These are phyloP conservation scores for Aspergillus sp. DNA, from an alignment of 2,329 filamentous ascomycete genomes.

Conservation along the genomic window DNA sequence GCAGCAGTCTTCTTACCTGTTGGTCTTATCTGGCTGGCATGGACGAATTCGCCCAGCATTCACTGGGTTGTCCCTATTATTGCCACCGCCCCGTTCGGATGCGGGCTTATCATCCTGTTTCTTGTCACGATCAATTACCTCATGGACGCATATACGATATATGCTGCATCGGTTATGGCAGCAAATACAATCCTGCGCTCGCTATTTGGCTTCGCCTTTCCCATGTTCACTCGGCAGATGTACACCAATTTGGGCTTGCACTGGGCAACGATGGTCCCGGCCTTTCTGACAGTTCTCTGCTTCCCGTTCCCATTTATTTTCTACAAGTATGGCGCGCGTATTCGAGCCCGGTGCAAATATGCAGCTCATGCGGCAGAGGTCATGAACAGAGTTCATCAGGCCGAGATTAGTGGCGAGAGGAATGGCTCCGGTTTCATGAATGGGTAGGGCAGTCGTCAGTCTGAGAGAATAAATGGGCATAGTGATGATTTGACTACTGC, in stretches of 20 bases:
- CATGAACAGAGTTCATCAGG: too few species aligned
- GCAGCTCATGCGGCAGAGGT: constrained; percentile 14
- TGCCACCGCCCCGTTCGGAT: constrained; percentile 19
- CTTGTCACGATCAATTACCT: constrained; percentile 22
- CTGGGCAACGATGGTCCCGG: constrained; percentile 20
- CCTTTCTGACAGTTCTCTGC: constrained; percentile 19
- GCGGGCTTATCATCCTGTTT: constrained; percentile 21
- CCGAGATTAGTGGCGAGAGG: too few species aligned
- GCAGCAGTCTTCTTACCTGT: constrained; percentile 19
- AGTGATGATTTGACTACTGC: too few species aligned
- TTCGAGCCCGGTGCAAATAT: not conserved
- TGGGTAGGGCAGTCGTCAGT: too few species aligned
- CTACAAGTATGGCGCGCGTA: constrained; percentile 17
- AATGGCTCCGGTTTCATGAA: too few species aligned
- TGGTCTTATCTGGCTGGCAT: constrained; percentile 29
- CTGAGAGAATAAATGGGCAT: too few species aligned
- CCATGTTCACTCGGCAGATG: constrained; percentile 22
- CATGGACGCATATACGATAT: constrained; percentile 22
- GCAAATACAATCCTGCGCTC: constrained; percentile 21
- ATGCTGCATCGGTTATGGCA: constrained; percentile 19
- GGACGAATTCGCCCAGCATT: constrained; percentile 24
- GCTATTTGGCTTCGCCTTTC: constrained; percentile 20
- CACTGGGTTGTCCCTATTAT: constrained; percentile 20
- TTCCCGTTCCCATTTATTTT: constrained; percentile 22
- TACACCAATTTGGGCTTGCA: constrained; percentile 20